Evolutionary conservation across 805 yeast species (phyloP), one percentile per base, ranked within the genome.

Genomic region (Ogataea parapolymorpha): DNA sequence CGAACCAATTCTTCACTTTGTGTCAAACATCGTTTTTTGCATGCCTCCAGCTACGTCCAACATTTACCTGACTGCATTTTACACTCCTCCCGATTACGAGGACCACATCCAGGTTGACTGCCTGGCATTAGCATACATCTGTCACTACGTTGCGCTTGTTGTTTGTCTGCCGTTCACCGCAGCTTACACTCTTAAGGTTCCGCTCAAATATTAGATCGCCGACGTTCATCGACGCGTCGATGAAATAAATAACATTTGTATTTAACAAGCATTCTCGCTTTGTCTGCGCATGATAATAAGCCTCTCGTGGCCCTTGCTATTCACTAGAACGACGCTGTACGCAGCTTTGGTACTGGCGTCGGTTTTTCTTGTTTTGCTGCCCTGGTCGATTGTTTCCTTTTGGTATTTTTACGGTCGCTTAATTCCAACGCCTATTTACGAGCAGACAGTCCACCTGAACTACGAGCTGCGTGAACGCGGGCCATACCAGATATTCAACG

Each of bases 11-110:
- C 72, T 87, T 9, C 73, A 82, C 31, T 83, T 91, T 54, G 82
- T 90, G 5, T 71, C 84, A 55, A 82, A 84, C 24, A 68, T 90
- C 23, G 79, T 82, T 10, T 85, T 80, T 59, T 82, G 91, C 0
- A 74, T 87, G 44, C 98, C 98, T 0, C 82, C 86, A 37, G 95
- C 96, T 0, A 91, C 97, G 0, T 74, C 93, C 0, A 82, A 88
- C 55, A 82, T 91, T 12, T 91, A 89, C 62, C 73, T 90, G 50
- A 90, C 98, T 2, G 91, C 96, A 2, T 80, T 87, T 56, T 86
- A 82, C 61, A 80, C 90, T 1, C 95, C 93, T 13, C 77, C 83
- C 2, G 66, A 59, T 25, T 55, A 70, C 5, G 67, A 69, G 2
- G 71, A 69, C 26, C 77, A 72, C 48, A 49, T 75, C 12, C 90